A percentile compares a stretch with the other conserved stretches of the same genome.
These are phyloP conservation scores for Neospora caninum DNA, from an alignment of 169 alveolate species.

Conservation along the genomic window DNA sequence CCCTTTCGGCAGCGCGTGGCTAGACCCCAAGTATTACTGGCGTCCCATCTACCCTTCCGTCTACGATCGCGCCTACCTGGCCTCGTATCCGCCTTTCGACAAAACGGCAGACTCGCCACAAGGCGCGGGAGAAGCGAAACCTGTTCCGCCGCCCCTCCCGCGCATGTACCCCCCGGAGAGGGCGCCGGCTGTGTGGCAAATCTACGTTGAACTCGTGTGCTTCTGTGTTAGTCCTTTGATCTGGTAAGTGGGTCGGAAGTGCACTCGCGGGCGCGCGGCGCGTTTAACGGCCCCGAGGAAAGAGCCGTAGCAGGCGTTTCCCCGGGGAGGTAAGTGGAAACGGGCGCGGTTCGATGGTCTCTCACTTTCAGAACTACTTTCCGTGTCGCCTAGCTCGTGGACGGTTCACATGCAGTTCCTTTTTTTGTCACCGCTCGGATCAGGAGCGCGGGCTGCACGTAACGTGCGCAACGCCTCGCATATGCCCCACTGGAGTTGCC, in stretches of 20 bases:
- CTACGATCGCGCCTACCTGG: conserved; percentile 9
- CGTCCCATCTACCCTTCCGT: conserved; percentile 39
- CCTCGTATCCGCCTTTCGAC: neutral
- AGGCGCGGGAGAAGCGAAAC: neutral
- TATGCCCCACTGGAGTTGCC: neutral
- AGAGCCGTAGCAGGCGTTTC: too few relatives aligned
- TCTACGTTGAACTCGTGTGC: conserved; percentile 40
- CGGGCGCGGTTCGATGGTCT: too few relatives aligned
- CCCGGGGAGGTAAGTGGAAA: too few relatives aligned
- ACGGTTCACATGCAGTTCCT: too few relatives aligned
- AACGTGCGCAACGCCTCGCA: too few relatives aligned
- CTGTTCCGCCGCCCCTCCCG: conserved; percentile 10
- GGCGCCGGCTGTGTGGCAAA: conserved; percentile 51
- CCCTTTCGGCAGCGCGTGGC: conserved; percentile 59
- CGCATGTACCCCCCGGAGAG: conserved; percentile 35
- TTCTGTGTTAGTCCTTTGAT: conserved; percentile 55
- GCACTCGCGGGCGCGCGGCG: neutral
- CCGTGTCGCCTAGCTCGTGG: too few relatives aligned
- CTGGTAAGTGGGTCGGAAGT: conserved; percentile 17
- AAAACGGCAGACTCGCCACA: neutral
- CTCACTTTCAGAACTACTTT: too few relatives aligned
- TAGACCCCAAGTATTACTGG: conserved; percentile 66
- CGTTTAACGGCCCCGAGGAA: too few relatives aligned
- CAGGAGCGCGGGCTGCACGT: too few relatives aligned
- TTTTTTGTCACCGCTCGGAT: too few relatives aligned